phyloP scores from a whole-genome alignment of 2,329 filamentous ascomycete genomes.

The Dactylellina leptospora region DNA sequence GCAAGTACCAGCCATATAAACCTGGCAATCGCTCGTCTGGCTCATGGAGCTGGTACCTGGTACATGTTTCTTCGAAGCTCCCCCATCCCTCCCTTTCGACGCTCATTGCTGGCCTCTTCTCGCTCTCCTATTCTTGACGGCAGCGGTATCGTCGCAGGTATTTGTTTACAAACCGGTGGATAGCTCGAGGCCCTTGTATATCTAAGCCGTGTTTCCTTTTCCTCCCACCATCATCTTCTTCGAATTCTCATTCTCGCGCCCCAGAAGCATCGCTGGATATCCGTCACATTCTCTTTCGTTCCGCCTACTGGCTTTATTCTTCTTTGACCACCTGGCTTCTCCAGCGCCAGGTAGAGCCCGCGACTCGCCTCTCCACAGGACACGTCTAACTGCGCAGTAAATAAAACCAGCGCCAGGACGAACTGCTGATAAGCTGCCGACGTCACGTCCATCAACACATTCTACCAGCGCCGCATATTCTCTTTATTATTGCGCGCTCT shows the following conservation, averaged over 20 bases:
- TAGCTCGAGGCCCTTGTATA: conserved; percentile 1
- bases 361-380: neutral
- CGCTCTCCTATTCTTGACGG: conserved; percentile 16
- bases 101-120: conserved; percentile 23
- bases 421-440: neutral
- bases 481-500: neutral
- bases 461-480: neutral
- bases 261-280: neutral
- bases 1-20: conserved; percentile 20
- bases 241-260: neutral
- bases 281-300: conserved; percentile 6
- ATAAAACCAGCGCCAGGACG: neutral
- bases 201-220: conserved; percentile 9
- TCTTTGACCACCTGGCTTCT: conserved; percentile 38
- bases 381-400: neutral
- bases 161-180: conserved; percentile 28
- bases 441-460: conserved; percentile 5
- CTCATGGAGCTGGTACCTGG: conserved; percentile 36
- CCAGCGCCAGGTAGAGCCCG: neutral
- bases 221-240: conserved; percentile 7
- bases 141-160: neutral
- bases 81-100: conserved; percentile 37
- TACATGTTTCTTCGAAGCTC: neutral
- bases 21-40: conserved; percentile 31
- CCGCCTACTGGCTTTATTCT: conserved; percentile 4